Base-by-base conservation (phyloP, 1,139 yeast genomes). In the Geotrichum candidum region DNA sequence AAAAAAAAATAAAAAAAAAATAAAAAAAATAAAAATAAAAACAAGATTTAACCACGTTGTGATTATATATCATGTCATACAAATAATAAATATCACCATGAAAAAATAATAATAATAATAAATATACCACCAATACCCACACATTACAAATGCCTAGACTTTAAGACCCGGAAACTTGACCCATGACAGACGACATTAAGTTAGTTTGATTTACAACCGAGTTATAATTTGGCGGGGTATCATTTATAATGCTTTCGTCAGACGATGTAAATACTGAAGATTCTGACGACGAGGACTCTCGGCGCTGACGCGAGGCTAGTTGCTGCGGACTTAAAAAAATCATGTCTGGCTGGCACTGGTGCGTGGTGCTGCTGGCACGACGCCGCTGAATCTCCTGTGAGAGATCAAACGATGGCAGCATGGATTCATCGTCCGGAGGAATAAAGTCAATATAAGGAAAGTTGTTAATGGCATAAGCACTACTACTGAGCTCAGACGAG, bases 361-460 rank as follows among this genome's bases (percentile, higher is more conserved):
- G 33, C 33, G 33, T 9, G 33, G 10, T 29, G 10, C 7, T 29
- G 33, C 33, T 29, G 33, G 9, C 48, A n/a, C 48, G 48, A n/a
- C 48, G 48, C 22, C 48, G 48, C 18, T 41, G 48, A 41, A 41
- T 41, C 5, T 41, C 38, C 23, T 45, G 56, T 11, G 53, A 41
- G 33, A 38, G 56, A 51, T 51, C 54, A 56, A 56, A 56, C 15
- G 59, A 51, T 13, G 59, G 59, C 15, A 51, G n/a, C 9, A 10
- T 2, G n/a, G 22, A 5, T 3, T 15, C 25, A 9, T 22, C 29
- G 48, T 53, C 56, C 1, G 38, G 38, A 15, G 38, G 45, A 10
- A 52, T 25, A 15, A 52, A 52, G 10, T 52, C 54, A n/a, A 33
- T 53, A 10, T 10, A 10, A 15, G 29, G 31, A 2, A 53, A 15